Base-by-base conservation (phyloP, 2,329 filamentous ascomycete species). In the Ascochyta rabiei region DNA sequence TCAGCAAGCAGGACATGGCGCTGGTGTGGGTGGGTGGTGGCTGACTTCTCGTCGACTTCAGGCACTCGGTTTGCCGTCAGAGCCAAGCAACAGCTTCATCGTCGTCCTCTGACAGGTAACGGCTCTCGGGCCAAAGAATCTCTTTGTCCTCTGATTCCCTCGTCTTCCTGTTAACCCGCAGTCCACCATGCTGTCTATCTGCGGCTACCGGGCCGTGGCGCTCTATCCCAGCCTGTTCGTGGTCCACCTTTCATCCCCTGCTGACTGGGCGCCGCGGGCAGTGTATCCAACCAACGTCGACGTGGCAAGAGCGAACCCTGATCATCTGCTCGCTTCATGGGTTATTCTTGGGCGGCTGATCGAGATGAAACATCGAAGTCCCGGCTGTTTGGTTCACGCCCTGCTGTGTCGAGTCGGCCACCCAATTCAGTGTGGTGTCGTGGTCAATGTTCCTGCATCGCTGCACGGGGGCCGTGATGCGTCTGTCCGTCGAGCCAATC, bases 361-460 rank as follows among this genome's bases (percentile, higher is more conserved):
- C 60, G 64, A 73, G 69, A 75, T 76, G 71, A 75, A 75, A 75
- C 73, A 73, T 73, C 57, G 46, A 62, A 53, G 63, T 67, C 67
- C 72, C 72, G 63, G 56, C 57, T 59, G 46, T 60, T 48, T 50
- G 70, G 72, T 60, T 59, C 49, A 54, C 62, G 58, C 61, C 66
- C 66, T 73, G 71, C 68, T 60, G 71, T 75, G 71, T 73, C 68
- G 69, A 74, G 64, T 67, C 62, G 61, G 57, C 58, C 66, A 60
- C 65, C 64, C 60, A 58, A 64, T 70, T 53, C 65, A 72, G 68
- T 62, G 67, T 62, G 63, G 70, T 68, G 68, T 69, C 67, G 69
- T 72, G 70, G 69, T 64, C 72, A 70, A 74, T 75, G 73, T 76
- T 76, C 73, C 73, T 76, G 73, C 73, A 69, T 76, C 66, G 70